Base-by-base conservation (phyloP, 768 basidiomycete genomes). In the Astraeus odoratus region DNA sequence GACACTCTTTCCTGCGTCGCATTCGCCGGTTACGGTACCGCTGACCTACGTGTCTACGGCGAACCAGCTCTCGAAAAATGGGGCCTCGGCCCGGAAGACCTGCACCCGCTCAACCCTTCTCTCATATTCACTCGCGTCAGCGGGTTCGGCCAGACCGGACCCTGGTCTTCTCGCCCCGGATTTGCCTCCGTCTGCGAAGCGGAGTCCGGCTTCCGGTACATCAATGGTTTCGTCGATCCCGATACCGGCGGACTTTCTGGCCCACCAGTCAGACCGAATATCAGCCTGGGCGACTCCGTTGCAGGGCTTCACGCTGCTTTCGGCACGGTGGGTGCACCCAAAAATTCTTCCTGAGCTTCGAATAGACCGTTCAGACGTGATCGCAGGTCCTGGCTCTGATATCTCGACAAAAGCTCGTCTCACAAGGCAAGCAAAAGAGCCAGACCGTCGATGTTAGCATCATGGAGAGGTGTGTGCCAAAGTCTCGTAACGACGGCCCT, bases 51-150 rank as follows among this genome's bases (percentile, higher is more conserved):
- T 31, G 19, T 24, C 25, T 43, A 7, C 23, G 8, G 8, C 10
- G 34, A 26, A 34, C 10, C 51, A 85, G 83, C 82, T 1, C 69
- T 86, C 8, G 82, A 85, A 55, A 82, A 78, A 62, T 84, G 83
- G 81, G 68, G 68, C 1, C 66, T 85, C 27, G 80, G 80, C 5
- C 81, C 81, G 2, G 63, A 63, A 9, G 70, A 72, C 43, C 57
- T 85, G 4, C 77, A 75, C 18, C 80, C 78, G n/a, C 77, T 80
- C 49, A 94, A 95, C 54, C 86, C 90, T 0, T 82, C 80, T 42
- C 74, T 97, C 46, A 88, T 97, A 55, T 93, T 89, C 58, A 95
- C 92, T 6, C 89, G 93, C 50, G 80, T 86, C 18, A 82, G 81
- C 50, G 83, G 83, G 7, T 86, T 83, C 51, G 83, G 83, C 3